Base-by-base conservation (phyloP, 495 filamentous ascomycete genomes). In the Hyaloscypha variabilis region DNA sequence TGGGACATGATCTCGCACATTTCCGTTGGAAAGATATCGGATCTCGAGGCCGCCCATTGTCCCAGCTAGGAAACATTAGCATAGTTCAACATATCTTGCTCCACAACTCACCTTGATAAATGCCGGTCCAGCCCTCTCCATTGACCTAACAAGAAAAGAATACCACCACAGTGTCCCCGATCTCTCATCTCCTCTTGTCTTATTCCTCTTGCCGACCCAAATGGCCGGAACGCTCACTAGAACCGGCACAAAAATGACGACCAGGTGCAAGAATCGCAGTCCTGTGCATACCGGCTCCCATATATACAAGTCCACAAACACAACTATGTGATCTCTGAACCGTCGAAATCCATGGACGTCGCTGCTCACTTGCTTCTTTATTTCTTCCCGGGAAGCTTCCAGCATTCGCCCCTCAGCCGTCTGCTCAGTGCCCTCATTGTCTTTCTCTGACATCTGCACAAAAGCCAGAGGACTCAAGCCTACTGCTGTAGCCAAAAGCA, bases 21-120 rank as follows among this genome's bases (percentile, higher is more conserved):
- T 74, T 97, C 88, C 13, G 82, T 89, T n/a, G 96, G 94, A 75
- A 99, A 99, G 73, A 99, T 96, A 74, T 99, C 96, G 63, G 94
- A 90, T 71, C 96, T 85, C 4, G 95, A 97, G 13, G 96, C 96
- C 25, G 96, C 96, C 95, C 96, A 99, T 91, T 99, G 96, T 26
- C 96, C 96, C 60, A 99, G 87, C 92, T 97, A 68, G 58, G n/a
- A 8, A 49, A 39, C 42, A 62, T 30, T 23, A 66, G 57, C 13
- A 56, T 29, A 57, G 8, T 31, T 6, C 17, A 34, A 11, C n/a
- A 8, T 10, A 56, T 60, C 2, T 3, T 10, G 8, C 5, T 24
- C 29, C 11, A 19, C 34, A 52, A 31, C 75, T 31, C 77, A 95
- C 93, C 87, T 99, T 99, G 79, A 99, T 98, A 72, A 98, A 99